These are phyloP conservation scores for Petunia axillaris DNA, from an alignment of 257 asterid species.

Conservation along the genomic window DNA sequence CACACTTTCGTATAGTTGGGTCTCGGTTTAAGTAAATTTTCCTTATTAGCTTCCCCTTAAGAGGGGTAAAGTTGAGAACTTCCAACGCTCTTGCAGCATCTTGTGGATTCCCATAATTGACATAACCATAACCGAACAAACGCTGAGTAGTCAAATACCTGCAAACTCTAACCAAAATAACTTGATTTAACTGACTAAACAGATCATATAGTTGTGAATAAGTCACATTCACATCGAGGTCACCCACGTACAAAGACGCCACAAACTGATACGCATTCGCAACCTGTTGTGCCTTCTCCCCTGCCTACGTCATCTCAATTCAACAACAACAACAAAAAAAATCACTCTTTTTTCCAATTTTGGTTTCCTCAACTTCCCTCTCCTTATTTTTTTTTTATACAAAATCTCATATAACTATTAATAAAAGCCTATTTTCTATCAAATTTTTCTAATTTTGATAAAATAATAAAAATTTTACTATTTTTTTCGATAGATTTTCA, in stretches of 20 bases:
- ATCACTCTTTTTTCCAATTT: conserved; percentile 32
- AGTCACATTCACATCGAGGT: too few species aligned
- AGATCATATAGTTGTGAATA: too few species aligned
- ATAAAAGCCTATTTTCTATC: background rate
- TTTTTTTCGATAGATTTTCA: conserved; percentile 42
- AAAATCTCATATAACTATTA: conserved; percentile 11
- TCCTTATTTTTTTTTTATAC: conserved; percentile 66
- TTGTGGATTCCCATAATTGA: conserved; percentile 68
- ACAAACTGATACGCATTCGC: too few species aligned
- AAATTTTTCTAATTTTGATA: background rate
- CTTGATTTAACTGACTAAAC: too few species aligned
- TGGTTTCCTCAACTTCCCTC: conserved; percentile 70
- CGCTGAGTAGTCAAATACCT: too few species aligned
- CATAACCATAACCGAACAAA: conserved; percentile 50
- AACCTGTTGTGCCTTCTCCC: too few species aligned
- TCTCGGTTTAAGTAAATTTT: conserved; percentile 80
- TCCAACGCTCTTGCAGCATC: conserved; percentile 81
- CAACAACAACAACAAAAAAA: conserved; percentile 11
- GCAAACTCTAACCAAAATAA: too few species aligned
- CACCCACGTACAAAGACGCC: too few species aligned
- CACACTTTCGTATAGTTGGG: conserved; percentile 72
- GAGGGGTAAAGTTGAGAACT: conserved; percentile 75
- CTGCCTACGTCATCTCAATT: conserved; percentile 64
- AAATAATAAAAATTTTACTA: conserved; percentile 17
- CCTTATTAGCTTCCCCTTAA: conserved; percentile 77